Evolutionary conservation across 2,329 filamentous ascomycete genomes (phyloP).

Genomic region (Hypoxylon rubiginosum): DNA sequence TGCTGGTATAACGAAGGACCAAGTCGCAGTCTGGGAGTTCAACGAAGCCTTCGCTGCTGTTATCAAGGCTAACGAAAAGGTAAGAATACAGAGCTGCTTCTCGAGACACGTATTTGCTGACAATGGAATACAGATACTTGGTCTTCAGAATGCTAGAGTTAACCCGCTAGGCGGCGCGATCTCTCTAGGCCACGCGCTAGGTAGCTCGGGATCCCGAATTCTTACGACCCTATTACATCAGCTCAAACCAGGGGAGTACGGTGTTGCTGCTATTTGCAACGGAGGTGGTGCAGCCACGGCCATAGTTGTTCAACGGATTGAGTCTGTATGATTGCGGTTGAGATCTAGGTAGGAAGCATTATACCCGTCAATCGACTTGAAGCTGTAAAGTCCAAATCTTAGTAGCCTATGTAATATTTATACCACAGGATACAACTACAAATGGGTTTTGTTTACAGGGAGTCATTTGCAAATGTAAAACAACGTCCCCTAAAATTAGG

Average conservation of each 20-base stretch:
- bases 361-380: slow-evolving; percentile 23
- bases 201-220: slow-evolving; percentile 93
- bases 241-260: slow-evolving; percentile 91
- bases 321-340: slow-evolving; percentile 61
- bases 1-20: slow-evolving; percentile 90
- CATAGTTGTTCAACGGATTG: slow-evolving; percentile 88
- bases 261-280: slow-evolving; percentile 96
- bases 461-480: no score
- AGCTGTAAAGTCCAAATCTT: neutral
- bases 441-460: no score
- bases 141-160: slow-evolving; percentile 81
- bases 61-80: slow-evolving; percentile 94
- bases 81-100: slow-evolving; percentile 49
- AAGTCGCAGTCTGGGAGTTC: slow-evolving; percentile 97
- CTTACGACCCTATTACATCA: slow-evolving; percentile 92
- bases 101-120: slow-evolving; percentile 35
- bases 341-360: slow-evolving; percentile 10
- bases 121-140: slow-evolving; percentile 72
- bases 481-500: no score
- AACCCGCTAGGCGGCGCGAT: slow-evolving; percentile 94
- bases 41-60: slow-evolving; percentile 98
- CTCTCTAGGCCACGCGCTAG: slow-evolving; percentile 89
- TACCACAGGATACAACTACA: no score
- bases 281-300: slow-evolving; percentile 93
- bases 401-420: neutral